These are phyloP conservation scores for Moelleriella libera DNA, from an alignment of 2,329 filamentous ascomycete species.

Conservation along the genomic window DNA sequence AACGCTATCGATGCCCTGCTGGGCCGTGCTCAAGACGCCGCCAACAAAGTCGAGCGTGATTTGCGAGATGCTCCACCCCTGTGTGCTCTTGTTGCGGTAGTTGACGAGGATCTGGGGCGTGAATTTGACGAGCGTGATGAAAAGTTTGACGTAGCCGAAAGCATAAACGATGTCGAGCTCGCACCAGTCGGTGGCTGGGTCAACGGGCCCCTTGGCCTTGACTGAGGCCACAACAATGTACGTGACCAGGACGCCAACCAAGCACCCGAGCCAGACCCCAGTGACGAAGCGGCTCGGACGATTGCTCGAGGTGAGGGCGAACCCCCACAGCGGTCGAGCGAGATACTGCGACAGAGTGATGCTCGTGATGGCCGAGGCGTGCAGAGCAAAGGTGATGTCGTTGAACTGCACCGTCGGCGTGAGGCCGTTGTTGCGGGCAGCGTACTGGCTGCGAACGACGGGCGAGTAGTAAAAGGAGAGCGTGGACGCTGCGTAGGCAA, in stretches of 20 bases:
- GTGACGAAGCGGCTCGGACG: slow-evolving; percentile 47
- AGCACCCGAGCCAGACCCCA: slow-evolving; percentile 55
- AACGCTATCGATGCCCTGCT: slow-evolving; percentile 75
- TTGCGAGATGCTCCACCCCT: slow-evolving; percentile 75
- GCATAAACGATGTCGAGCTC: slow-evolving; percentile 52
- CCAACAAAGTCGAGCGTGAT: slow-evolving; percentile 76
- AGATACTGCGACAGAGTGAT: slow-evolving; percentile 70
- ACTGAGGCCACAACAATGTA: slow-evolving; percentile 29
- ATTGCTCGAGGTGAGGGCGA: slow-evolving; percentile 43
- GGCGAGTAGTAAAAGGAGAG: slow-evolving; percentile 65
- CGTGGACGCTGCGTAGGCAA: slow-evolving; percentile 64
- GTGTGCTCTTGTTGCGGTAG: slow-evolving; percentile 69
- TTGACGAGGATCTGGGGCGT: slow-evolving; percentile 76
- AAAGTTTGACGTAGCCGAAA: slow-evolving; percentile 76
- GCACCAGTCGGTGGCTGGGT: slow-evolving; percentile 37
- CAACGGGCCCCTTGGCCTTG: slow-evolving; percentile 13
- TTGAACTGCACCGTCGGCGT: slow-evolving; percentile 79
- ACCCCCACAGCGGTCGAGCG: slow-evolving; percentile 63
- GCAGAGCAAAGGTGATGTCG: slow-evolving; percentile 75
- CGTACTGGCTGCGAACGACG: slow-evolving; percentile 69
- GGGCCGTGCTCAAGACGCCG: slow-evolving; percentile 65
- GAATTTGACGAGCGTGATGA: slow-evolving; percentile 86
- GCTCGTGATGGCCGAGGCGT: slow-evolving; percentile 60
- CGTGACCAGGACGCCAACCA: slow-evolving; percentile 42
- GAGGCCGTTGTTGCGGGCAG: slow-evolving; percentile 58